A percentile compares a stretch with the other conserved stretches of the same genome.
phyloP scores from a whole-genome alignment of 1,284 basidiomycete genomes.

The Rhodotorula sp. region DNA sequence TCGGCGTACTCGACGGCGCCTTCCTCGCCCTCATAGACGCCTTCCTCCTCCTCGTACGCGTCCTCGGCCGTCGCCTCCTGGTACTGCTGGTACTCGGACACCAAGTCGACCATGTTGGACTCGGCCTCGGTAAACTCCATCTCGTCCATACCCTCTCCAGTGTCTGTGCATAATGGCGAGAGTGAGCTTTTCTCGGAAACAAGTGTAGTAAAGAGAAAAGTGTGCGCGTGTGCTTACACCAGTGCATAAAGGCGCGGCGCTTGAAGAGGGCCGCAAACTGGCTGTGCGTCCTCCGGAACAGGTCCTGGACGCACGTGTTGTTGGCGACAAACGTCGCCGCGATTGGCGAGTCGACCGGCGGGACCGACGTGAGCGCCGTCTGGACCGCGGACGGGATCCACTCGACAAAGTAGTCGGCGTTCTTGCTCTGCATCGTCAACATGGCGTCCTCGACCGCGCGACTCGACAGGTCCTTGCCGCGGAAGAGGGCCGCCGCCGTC shows the following conservation, averaged over 20 bases:
- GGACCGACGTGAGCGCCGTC: conserved; percentile 57
- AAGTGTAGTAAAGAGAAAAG: neutral
- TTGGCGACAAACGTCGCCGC: conserved; percentile 77
- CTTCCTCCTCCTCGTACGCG: conserved; percentile 19
- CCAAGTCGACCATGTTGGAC: conserved; percentile 34
- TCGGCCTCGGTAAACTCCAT: conserved; percentile 84
- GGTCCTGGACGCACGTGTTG: conserved; percentile 66
- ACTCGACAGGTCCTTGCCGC: conserved; percentile 65
- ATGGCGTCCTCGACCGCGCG: conserved; percentile 62
- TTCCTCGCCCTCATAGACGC: conserved; percentile 6
- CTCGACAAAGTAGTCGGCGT: conserved; percentile 87
- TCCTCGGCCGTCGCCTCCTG: conserved; percentile 28
- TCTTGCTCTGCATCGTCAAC: conserved; percentile 55
- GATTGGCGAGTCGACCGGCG: conserved; percentile 65
- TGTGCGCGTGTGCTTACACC: conserved; percentile 54
- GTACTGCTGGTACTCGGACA: conserved; percentile 42
- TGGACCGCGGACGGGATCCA: conserved; percentile 56
- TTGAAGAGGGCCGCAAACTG: conserved; percentile 80
- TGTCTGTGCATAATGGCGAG: conserved; percentile 51
- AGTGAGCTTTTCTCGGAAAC: neutral
- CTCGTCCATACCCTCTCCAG: conserved; percentile 78
- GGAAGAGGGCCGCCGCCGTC: conserved; percentile 82
- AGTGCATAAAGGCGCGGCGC: conserved; percentile 80
- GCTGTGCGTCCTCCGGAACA: conserved; percentile 78
- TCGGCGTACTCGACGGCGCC: conserved; percentile 12